Evolutionary conservation across 495 filamentous ascomycete species (phyloP), one percentile per base, ranked within the genome.

Genomic region (Penicillium nucicola): DNA sequence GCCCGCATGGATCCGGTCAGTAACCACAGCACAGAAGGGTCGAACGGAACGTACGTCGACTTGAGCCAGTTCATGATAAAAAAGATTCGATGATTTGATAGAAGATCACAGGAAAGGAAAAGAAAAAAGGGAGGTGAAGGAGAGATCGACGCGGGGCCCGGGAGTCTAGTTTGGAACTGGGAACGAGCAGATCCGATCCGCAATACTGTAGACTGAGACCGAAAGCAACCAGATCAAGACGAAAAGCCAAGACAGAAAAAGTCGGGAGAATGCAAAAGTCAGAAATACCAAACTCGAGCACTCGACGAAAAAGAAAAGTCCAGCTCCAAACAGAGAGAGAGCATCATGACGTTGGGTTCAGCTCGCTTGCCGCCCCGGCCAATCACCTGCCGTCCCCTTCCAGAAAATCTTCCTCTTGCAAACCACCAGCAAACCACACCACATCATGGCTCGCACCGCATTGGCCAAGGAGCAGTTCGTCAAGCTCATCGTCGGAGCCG

Each of bases 401-500:
- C 37, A 28, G 61, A 59, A 64, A 64, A 61, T 59, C 58, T 64
- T 48, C 61, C 9, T 25, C 23, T 33, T 15, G 41, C 39, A 4
- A 35, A n/a, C n/a, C n/a, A n/a, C n/a, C n/a, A n/a, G n/a, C n/a
- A n/a, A n/a, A n/a, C n/a, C n/a, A n/a, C 28, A 17, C 33, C 20
- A 33, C 28, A 80, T 56, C 49, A 97, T 97, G 93, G 92, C 93
- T 35, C 87, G 85, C 61, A 82, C 77, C 68, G 79, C 76, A 39
- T 67, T 84, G 45, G 79, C 81, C 56, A 83, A 78, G 54, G 90
- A 96, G 64, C 85, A 89, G 71, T 84, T 97, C 34, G 92, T 99
- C 66, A 99, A 97, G 76, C 84, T 99, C 63, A 95, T 99, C 48
- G 93, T 99, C 43, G 95, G 91, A 52, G 93, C 93, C 33, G 95